phyloP scores from a whole-genome alignment of 257 asterid species.

The Solanum bukasovii region DNA sequence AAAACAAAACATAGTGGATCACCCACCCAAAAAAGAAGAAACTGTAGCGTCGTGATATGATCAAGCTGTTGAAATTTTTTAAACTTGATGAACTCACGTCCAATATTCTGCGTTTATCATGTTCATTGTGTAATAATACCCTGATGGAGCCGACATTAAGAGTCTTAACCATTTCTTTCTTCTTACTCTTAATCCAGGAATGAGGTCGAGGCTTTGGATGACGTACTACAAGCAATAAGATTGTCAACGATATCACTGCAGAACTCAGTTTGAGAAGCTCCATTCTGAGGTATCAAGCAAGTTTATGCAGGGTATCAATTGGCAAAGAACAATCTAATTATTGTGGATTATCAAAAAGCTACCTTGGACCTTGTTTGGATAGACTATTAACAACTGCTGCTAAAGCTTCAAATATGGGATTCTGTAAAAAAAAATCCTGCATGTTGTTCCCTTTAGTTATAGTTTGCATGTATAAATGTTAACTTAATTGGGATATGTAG shows the following conservation, averaged over 20 bases:
- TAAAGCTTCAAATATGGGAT: not conserved
- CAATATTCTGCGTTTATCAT: not conserved
- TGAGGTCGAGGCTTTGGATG: not conserved
- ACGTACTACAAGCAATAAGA: not conserved
- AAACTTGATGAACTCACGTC: not conserved
- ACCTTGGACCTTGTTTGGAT: not conserved
- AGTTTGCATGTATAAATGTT: not conserved
- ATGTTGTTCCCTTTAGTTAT: not conserved
- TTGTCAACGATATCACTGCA: not conserved
- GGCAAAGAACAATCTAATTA: not conserved
- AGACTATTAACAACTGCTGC: not conserved
- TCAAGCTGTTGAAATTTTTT: slow-evolving; percentile 6
- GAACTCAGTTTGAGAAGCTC: not conserved
- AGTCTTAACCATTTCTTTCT: not conserved
- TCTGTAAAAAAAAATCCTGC: not conserved
- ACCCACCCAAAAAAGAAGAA: slow-evolving; percentile 36
- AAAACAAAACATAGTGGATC: slow-evolving; percentile 36
- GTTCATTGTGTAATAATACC: not conserved
- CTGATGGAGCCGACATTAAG: too few species aligned
- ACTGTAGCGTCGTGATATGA: slow-evolving; percentile 21
- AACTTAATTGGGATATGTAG: not conserved
- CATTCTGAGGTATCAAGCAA: not conserved
- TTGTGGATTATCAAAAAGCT: not conserved
- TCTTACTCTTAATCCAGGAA: not conserved
- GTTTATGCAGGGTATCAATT: not conserved